Evolutionary conservation across 2,329 filamentous ascomycete genomes (phyloP), one percentile per base, ranked within the genome.

Genomic region (Paradendryphiella salina): DNA sequence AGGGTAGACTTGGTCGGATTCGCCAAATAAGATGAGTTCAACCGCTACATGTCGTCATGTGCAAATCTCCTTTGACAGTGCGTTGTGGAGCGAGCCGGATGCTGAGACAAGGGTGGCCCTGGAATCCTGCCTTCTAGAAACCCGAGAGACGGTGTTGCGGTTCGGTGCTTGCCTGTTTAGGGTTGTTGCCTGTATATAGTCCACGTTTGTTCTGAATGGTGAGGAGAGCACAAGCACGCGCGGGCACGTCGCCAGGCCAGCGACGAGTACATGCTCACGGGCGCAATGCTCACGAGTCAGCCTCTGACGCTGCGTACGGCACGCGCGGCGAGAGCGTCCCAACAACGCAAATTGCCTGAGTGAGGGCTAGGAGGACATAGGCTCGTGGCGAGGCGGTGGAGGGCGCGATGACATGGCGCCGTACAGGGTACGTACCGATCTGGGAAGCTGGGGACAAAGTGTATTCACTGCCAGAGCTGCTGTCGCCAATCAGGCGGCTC

Each of bases 221-320:
- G 23, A 26, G 23, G 23, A 26, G 23, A 26, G 23, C 23, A 26
- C 23, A 23, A 23, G 21, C 21, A 23, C 5, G 21, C 21, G 21
- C 8, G 21, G 21, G 8, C 3, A 23, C 8, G 21, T 23, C 21
- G 21, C 21, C 46, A 48, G 33, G 52, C 14, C 45, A 42, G 15
- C 39, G 23, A 26, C 23, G 23, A 26, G 23, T 3, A 26, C 1
- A 26, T 26, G 7, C 7, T 10, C 10, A 26, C 23, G 23, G 23
- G 23, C 23, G n/a, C 20, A 42, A 23, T 44, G 34, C 41, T 46
- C 48, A 29, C 60, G 61, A 64, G 60, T 64, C 61, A 63, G 57
- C 40, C 28, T 36, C 47, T 47, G 26, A 50, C 56, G 53, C 50
- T 53, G 48, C 31, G 28, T 54, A 44, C 31, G 49, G 44, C 44